phyloP scores from a whole-genome alignment of 305 asterid genomes.

The Solanum aculeatissimum region DNA sequence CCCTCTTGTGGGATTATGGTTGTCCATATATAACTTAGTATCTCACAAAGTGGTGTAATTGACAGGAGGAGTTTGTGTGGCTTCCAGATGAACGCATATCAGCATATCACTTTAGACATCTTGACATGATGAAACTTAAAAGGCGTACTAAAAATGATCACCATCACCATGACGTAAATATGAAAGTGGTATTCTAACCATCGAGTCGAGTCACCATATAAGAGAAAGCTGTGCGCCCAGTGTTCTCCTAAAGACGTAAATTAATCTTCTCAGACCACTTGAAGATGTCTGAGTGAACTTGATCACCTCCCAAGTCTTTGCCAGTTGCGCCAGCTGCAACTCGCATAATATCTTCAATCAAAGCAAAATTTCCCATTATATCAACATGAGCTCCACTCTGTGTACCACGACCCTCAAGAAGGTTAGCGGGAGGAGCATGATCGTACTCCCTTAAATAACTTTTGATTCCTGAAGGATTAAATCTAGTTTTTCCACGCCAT shows the following conservation, averaged over 20 bases:
- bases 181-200: background rate
- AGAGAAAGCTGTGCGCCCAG: background rate
- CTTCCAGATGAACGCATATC: background rate
- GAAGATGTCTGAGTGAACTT: slow-evolving; percentile 53
- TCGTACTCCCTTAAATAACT: slow-evolving; percentile 53
- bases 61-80: background rate
- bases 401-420: slow-evolving; percentile 83
- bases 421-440: slow-evolving; percentile 67
- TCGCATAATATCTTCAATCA: slow-evolving; percentile 66
- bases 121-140: background rate
- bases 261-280: slow-evolving; percentile 66
- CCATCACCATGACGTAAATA: background rate
- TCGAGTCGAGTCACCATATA: background rate
- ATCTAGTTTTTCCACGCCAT: slow-evolving; percentile 83
- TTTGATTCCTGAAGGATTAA: slow-evolving; percentile 63
- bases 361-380: slow-evolving; percentile 74
- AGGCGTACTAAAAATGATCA: background rate
- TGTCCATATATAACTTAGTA: background rate
- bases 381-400: slow-evolving; percentile 91
- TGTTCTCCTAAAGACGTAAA: slow-evolving; percentile 22
- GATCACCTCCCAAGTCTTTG: slow-evolving; percentile 79
- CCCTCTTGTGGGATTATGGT: background rate
- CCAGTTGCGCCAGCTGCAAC: slow-evolving; percentile 77
- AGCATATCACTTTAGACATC: background rate
- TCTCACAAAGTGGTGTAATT: background rate